Evolutionary conservation across 805 yeast genomes (phyloP).

Genomic region (Candida namnaoensis): DNA sequence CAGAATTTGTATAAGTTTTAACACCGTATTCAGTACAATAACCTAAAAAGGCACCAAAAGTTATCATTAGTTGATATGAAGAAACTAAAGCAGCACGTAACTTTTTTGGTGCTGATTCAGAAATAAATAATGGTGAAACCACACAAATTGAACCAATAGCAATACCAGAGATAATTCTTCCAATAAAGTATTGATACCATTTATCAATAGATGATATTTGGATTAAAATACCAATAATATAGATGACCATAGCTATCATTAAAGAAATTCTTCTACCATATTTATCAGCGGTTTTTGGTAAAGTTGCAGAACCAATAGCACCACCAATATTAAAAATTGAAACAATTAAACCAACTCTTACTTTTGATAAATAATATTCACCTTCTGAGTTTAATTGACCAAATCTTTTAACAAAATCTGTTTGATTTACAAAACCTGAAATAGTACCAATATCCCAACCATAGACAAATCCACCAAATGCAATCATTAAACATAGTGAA

Average conservation of each 20-base stretch:
- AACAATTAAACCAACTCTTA: slow-evolving; percentile 50
- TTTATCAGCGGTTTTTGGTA: slow-evolving; percentile 51
- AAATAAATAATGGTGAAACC: slow-evolving; percentile 39
- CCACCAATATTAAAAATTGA: slow-evolving; percentile 67
- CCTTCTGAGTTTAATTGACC: slow-evolving; percentile 41
- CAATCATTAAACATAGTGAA: slow-evolving; percentile 32
- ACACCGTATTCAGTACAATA: slow-evolving; percentile 70
- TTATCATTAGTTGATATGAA: slow-evolving; percentile 55
- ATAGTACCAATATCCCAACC: slow-evolving; percentile 83
- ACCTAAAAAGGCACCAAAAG: slow-evolving; percentile 66
- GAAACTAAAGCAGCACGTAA: slow-evolving; percentile 61
- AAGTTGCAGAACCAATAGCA: slow-evolving; percentile 60
- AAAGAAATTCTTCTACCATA: slow-evolving; percentile 61
- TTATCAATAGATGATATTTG: slow-evolving; percentile 45
- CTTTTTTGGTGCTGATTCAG: slow-evolving; percentile 57
- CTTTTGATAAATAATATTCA: slow-evolving; percentile 36
- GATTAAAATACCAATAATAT: slow-evolving; percentile 58
- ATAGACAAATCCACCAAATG: slow-evolving; percentile 71
- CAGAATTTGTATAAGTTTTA: slow-evolving; percentile 50
- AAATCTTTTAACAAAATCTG: slow-evolving; percentile 48
- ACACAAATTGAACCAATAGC: slow-evolving; percentile 31
- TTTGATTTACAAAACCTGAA: slow-evolving; percentile 55
- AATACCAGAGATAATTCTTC: slow-evolving; percentile 46
- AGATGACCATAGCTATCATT: slow-evolving; percentile 51
- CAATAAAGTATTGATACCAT: slow-evolving; percentile 69